A percentile compares a stretch with the other conserved stretches of the same genome.
Conservation (phyloP, 495 filamentous ascomycete genomes). For the Echria macrotheca region DNA sequence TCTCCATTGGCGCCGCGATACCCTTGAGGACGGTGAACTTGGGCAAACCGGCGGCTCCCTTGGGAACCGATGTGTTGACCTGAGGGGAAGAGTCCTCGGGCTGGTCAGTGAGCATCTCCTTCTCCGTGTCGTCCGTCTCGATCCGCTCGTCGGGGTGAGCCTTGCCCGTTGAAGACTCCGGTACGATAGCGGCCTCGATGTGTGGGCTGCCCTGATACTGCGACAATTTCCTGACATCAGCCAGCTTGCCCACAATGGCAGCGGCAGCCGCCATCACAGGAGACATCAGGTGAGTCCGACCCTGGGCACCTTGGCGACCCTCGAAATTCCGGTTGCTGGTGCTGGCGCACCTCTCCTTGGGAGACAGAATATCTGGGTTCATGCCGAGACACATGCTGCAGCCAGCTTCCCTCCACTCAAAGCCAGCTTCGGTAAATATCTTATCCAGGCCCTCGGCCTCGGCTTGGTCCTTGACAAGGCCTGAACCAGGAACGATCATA, state of each 20-base stretch:
- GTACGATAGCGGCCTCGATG: constrained; percentile 24
- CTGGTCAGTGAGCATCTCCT: constrained; percentile 71
- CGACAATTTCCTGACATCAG: constrained; percentile 80
- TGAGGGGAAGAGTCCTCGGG: constrained; percentile 64
- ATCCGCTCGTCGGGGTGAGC: constrained; percentile 65
- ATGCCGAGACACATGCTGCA: constrained; percentile 99
- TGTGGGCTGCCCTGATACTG: constrained; percentile 51
- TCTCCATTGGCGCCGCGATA: constrained; percentile 81
- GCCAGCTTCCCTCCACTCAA: constrained; percentile 96
- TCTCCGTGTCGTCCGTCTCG: constrained; percentile 63
- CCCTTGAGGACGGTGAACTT: constrained; percentile 80
- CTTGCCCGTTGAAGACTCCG: constrained; percentile 32
- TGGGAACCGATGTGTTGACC: constrained; percentile 52
- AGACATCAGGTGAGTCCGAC: constrained; percentile 93
- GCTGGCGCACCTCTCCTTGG: constrained; percentile 86
- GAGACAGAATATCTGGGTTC: constrained; percentile 97
- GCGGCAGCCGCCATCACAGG: constrained; percentile 94
- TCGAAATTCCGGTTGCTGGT: constrained; percentile 98
- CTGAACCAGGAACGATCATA: constrained; percentile 94
- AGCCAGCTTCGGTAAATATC: constrained; percentile 86
- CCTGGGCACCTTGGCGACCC: constrained; percentile 88
- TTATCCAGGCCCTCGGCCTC: constrained; percentile 89
- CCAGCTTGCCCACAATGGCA: constrained; percentile 81
- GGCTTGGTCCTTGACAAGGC: constrained; percentile 88
- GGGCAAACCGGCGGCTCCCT: constrained; percentile 59